Evolutionary conservation across 116 monocot species (phyloP).

Genomic region (Zostera marina): DNA sequence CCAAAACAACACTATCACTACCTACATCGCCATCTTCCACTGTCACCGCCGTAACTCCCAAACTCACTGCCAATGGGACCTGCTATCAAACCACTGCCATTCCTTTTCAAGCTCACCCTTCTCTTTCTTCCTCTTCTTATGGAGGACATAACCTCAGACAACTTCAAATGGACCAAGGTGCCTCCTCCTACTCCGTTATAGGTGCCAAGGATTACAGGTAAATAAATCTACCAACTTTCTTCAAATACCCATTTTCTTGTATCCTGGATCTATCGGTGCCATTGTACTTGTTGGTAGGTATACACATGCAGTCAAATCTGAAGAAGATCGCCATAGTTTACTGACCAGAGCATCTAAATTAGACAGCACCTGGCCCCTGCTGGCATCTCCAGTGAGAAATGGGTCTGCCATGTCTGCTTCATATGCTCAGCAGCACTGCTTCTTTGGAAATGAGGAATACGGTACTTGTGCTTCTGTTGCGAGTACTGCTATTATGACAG

Average conservation of each 20-base stretch:
- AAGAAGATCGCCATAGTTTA: constrained; percentile 31
- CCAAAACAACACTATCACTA: constrained; percentile 12
- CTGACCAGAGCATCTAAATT: constrained; percentile 43
- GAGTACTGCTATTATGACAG: constrained; percentile 8
- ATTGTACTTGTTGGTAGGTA: constrained; percentile 21
- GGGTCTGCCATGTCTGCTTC: constrained; percentile 16
- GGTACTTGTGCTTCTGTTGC: too few species aligned
- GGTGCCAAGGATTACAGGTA: constrained; percentile 39
- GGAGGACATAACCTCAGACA: constrained; percentile 15
- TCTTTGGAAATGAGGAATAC: constrained; percentile 25
- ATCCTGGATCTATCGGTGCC: too few species aligned
- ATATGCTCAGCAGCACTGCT: constrained; percentile 30
- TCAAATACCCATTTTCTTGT: neutral
- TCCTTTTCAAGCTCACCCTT: constrained; percentile 10
- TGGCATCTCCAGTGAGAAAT: constrained; percentile 26
- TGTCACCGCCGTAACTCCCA: constrained; percentile 23
- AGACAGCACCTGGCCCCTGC: constrained; percentile 38
- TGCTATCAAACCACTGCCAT: constrained; percentile 21
- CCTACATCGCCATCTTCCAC: constrained; percentile 17
- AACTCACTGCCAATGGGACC: constrained; percentile 3
- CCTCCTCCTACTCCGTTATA: constrained; percentile 18
- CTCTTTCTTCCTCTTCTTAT: neutral
- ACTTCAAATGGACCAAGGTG: constrained; percentile 27
- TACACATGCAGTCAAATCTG: constrained; percentile 34
- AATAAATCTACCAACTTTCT: neutral